phyloP scores from a whole-genome alignment of 2,329 filamentous ascomycete genomes.

The Fusarium sp. region DNA sequence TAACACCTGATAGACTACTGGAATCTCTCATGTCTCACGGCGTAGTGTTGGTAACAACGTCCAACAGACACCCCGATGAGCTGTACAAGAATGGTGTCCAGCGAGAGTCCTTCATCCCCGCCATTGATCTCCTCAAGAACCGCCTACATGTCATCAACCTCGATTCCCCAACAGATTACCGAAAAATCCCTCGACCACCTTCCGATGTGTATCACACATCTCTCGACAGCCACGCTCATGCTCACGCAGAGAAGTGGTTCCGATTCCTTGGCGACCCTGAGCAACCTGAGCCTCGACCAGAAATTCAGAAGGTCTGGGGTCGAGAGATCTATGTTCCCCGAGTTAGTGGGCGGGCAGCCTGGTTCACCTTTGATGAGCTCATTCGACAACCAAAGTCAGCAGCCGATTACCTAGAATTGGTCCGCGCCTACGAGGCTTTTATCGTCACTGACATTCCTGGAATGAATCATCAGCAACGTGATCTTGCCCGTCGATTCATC shows the following conservation, averaged over 20 bases:
- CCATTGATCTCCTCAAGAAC: constrained; percentile 88
- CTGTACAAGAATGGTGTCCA: constrained; percentile 99
- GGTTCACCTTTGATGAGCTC: constrained; percentile 91
- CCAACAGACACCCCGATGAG: constrained; percentile 94
- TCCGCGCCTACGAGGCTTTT: constrained; percentile 89
- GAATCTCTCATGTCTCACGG: constrained; percentile 94
- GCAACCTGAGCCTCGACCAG: constrained; percentile 74
- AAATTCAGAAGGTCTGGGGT: constrained; percentile 89
- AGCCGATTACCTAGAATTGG: constrained; percentile 93
- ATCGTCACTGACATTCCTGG: constrained; percentile 89
- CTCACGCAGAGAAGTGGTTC: constrained; percentile 95
- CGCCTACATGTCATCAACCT: constrained; percentile 90
- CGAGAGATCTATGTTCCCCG: constrained; percentile 85
- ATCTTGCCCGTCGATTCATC: constrained; percentile 91
- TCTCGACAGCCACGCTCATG: constrained; percentile 76
- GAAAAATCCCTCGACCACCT: constrained; percentile 91
- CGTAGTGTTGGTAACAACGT: constrained; percentile 95
- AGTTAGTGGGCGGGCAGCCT: constrained; percentile 85
- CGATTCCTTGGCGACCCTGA: constrained; percentile 87
- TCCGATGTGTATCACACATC: constrained; percentile 94
- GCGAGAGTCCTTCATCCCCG: constrained; percentile 91
- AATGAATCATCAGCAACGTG: constrained; percentile 86
- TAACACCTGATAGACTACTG: constrained; percentile 65
- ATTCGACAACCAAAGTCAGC: constrained; percentile 89
- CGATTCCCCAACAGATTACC: constrained; percentile 94